These are phyloP conservation scores for Arthrobotrys conoides DNA, from an alignment of 2,329 filamentous ascomycete species.

Conservation along the genomic window DNA sequence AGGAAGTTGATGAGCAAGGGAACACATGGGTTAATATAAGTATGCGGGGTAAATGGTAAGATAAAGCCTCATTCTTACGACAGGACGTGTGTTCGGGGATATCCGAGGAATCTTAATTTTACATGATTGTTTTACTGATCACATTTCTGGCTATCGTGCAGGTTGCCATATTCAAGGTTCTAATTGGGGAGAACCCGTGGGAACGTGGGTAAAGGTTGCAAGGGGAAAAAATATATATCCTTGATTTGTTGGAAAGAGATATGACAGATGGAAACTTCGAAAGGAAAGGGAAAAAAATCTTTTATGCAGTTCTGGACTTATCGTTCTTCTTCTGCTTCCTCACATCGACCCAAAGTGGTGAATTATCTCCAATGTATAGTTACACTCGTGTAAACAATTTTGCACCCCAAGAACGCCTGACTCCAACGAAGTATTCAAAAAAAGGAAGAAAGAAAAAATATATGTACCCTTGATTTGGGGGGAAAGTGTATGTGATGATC, in stretches of 20 bases:
- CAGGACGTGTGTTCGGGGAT: slow-evolving; percentile 38
- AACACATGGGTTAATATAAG: slow-evolving; percentile 88
- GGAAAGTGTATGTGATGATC: background rate
- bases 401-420: slow-evolving; percentile 31
- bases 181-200: slow-evolving; percentile 22
- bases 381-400: slow-evolving; percentile 20
- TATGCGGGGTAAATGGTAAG: slow-evolving; percentile 84
- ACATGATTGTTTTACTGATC: slow-evolving; percentile 21
- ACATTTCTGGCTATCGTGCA: slow-evolving; percentile 36
- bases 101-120: slow-evolving; percentile 41
- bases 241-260: slow-evolving; percentile 14
- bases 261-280: slow-evolving; percentile 2
- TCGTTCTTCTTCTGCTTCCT: slow-evolving; percentile 10
- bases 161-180: slow-evolving; percentile 62
- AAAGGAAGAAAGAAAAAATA: background rate
- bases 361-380: slow-evolving; percentile 12
- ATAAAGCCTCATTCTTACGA: slow-evolving; percentile 58
- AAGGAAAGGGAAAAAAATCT: background rate
- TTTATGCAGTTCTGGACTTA: background rate
- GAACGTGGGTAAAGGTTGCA: slow-evolving; percentile 9
- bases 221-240: too few species aligned
- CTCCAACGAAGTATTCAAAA: slow-evolving; percentile 4
- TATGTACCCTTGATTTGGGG: background rate
- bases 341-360: background rate
- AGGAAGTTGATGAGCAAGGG: slow-evolving; percentile 88